These are phyloP conservation scores for Cladosporium phlei DNA, from an alignment of 2,329 filamentous ascomycete species.

Conservation along the genomic window DNA sequence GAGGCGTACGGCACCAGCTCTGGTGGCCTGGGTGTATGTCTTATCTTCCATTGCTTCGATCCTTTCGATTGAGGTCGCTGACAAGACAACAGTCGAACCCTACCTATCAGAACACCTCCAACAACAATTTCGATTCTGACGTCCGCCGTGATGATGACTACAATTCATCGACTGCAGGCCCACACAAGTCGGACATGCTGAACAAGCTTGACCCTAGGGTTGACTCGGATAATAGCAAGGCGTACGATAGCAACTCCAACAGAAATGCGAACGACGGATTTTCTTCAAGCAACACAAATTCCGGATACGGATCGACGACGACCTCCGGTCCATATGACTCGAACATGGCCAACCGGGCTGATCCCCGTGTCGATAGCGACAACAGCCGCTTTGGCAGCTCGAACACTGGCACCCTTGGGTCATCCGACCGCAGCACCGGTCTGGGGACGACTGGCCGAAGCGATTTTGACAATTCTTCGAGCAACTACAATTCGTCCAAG, in stretches of 20 bases:
- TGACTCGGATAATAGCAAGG: conserved; percentile 3
- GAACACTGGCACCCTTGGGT: conserved; percentile 14
- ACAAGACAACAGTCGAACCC: conserved; percentile 4
- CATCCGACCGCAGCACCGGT: background rate
- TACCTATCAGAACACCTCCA: background rate
- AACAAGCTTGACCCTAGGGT: conserved; percentile 18
- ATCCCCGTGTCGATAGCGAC: conserved; percentile 9
- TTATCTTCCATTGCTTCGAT: background rate
- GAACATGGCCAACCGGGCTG: conserved; percentile 15
- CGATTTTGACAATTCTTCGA: background rate
- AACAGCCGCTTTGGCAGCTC: conserved; percentile 16
- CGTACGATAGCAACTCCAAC: background rate
- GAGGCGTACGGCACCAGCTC: conserved; percentile 4
- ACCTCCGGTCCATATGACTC: conserved; percentile 17
- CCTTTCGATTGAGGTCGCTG: background rate
- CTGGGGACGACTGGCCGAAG: background rate
- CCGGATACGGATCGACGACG: background rate
- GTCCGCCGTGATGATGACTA: background rate
- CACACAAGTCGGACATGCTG: conserved; percentile 17
- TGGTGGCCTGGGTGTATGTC: conserved; percentile 9
- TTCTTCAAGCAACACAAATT: background rate
- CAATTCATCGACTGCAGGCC: conserved; percentile 14
- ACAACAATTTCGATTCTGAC: conserved; percentile 3
- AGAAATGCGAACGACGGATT: background rate
- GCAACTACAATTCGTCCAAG: background rate